Conservation (phyloP, 441 rosid genomes). For the Populus hybrid region DNA sequence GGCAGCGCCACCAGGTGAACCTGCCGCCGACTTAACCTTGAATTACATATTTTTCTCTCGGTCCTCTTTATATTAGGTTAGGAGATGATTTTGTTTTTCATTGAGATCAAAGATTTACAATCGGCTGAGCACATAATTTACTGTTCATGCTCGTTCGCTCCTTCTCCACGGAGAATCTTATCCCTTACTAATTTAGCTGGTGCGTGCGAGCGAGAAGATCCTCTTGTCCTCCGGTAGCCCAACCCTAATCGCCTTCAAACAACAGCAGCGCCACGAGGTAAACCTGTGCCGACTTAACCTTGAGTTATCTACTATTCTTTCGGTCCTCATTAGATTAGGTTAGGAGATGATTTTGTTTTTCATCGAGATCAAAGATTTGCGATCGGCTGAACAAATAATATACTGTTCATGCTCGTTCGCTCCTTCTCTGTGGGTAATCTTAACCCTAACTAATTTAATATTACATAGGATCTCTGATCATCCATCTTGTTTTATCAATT, state of each 20-base stretch:
- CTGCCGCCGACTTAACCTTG: not conserved
- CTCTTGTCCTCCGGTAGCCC: not conserved
- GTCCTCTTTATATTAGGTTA: too few species aligned
- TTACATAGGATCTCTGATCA: not conserved
- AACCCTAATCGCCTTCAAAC: conserved; percentile 1
- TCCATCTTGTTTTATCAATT: not conserved
- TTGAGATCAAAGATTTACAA: too few species aligned
- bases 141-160: too few species aligned
- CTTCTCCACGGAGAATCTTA: too few species aligned
- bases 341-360: not conserved
- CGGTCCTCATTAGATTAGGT: not conserved
- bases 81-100: too few species aligned
- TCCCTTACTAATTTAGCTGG: too few species aligned
- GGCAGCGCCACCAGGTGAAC: not conserved
- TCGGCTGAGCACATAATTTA: too few species aligned
- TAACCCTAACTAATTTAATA: not conserved
- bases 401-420: not conserved
- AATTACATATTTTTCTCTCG: too few species aligned
- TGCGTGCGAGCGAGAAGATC: not conserved
- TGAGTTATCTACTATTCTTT: too few species aligned
- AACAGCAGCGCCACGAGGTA: not conserved
- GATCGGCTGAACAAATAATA: not conserved
- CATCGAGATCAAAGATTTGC: not conserved
- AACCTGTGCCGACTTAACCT: not conserved
- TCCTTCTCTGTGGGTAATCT: not conserved